Evolutionary conservation across 1,284 basidiomycete species (phyloP).

Genomic region (Melampsora larici-populina): DNA sequence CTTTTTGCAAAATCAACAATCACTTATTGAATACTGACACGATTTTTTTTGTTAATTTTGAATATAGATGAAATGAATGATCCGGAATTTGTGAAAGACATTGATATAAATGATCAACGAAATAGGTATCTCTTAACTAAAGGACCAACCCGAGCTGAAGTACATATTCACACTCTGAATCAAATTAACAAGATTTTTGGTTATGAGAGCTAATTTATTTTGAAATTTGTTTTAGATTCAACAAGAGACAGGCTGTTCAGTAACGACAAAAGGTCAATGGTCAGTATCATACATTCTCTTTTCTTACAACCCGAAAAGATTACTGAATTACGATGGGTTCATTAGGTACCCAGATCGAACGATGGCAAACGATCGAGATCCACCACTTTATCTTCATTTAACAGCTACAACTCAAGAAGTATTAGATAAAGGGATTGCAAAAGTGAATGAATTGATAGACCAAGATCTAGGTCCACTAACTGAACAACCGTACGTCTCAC

Average conservation of each 20-base stretch:
- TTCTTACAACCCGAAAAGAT: background rate
- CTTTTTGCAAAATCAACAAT: no score
- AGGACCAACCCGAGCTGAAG: slow-evolving; percentile 83
- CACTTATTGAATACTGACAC: background rate
- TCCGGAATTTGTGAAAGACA: slow-evolving; percentile 75
- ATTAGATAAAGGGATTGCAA: slow-evolving; percentile 74
- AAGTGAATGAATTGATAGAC: slow-evolving; percentile 77
- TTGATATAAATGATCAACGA: slow-evolving; percentile 94
- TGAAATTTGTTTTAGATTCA: slow-evolving; percentile 60
- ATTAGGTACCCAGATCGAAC: slow-evolving; percentile 67
- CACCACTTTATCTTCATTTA: slow-evolving; percentile 90
- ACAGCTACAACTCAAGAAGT: slow-evolving; percentile 75
- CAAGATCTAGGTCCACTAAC: slow-evolving; percentile 83
- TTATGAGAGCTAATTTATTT: background rate
- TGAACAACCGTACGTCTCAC: slow-evolving; percentile 64
- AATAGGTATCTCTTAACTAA: slow-evolving; percentile 95
- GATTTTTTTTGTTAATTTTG: background rate
- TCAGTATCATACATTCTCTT: slow-evolving; percentile 50
- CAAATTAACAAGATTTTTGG: background rate
- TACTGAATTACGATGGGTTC: background rate
- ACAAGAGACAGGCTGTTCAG: slow-evolving; percentile 81
- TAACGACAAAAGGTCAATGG: slow-evolving; percentile 89
- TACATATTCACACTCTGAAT: slow-evolving; percentile 45
- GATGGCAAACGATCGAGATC: slow-evolving; percentile 85
- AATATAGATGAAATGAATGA: slow-evolving; percentile 37